phyloP scores from a whole-genome alignment of 495 filamentous ascomycete genomes.

The Penicillium riverlandense region DNA sequence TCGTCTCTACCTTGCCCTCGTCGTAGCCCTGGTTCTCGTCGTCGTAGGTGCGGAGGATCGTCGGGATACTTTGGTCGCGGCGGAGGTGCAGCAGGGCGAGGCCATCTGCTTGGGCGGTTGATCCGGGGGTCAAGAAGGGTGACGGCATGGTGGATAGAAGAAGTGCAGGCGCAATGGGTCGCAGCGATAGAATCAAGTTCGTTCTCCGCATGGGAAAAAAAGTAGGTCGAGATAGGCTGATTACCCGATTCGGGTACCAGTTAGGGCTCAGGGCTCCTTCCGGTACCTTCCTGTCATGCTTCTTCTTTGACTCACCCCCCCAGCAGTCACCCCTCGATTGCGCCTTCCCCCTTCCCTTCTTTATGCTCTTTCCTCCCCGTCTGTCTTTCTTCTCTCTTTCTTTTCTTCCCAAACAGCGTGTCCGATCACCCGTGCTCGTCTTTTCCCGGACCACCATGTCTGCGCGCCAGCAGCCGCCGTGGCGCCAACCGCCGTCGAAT shows the following conservation, averaged over 20 bases:
- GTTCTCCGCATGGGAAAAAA: slow-evolving; percentile 14
- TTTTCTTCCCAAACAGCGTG: slow-evolving; percentile 12
- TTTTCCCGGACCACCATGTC: slow-evolving; percentile 16
- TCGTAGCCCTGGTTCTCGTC: slow-evolving; percentile 61
- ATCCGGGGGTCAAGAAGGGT: slow-evolving; percentile 64
- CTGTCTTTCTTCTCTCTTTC: slow-evolving; percentile 14
- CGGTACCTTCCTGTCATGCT: slow-evolving; percentile 10
- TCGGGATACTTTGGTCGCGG: slow-evolving; percentile 71
- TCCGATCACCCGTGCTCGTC: background rate
- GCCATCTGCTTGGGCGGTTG: slow-evolving; percentile 43
- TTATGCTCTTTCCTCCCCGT: slow-evolving; percentile 21
- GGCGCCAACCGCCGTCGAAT: slow-evolving; percentile 33
- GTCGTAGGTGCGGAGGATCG: slow-evolving; percentile 55
- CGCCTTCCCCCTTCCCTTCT: slow-evolving; percentile 10
- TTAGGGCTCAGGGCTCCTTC: slow-evolving; percentile 33
- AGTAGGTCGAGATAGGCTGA: slow-evolving; percentile 3
- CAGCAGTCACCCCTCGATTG: slow-evolving; percentile 19
- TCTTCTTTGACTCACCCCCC: background rate
- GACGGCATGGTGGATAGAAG: slow-evolving; percentile 39
- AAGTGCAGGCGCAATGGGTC: background rate
- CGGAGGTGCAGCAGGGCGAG: slow-evolving; percentile 78
- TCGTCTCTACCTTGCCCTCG: slow-evolving; percentile 82
- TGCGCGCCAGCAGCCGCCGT: slow-evolving; percentile 42
- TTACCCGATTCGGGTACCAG: slow-evolving; percentile 8
- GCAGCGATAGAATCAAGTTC: background rate